A percentile compares a stretch with the other conserved stretches of the same genome.
phyloP scores from a whole-genome alignment of 192 early-diverging fungal species.

The Chytriomyces sp. region DNA sequence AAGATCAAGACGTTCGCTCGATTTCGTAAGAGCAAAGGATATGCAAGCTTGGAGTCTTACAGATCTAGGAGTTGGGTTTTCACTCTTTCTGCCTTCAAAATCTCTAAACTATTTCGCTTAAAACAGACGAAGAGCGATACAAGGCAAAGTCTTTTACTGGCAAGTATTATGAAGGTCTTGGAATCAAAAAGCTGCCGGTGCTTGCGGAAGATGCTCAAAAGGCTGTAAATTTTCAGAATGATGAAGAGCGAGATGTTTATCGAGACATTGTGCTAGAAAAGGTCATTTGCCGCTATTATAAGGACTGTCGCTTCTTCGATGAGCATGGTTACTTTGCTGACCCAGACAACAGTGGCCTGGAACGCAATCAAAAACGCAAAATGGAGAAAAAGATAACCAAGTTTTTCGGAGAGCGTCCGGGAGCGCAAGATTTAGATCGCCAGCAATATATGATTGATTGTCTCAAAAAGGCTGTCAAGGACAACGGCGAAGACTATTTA shows the following conservation, averaged over 20 bases:
- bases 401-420: slow-evolving; percentile 68
- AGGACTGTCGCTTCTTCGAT: slow-evolving; percentile 14
- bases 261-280: slow-evolving; percentile 32
- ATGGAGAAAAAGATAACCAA: slow-evolving; percentile 68
- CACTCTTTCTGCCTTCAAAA: neutral
- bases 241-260: neutral
- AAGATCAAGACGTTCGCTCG: slow-evolving; percentile 74
- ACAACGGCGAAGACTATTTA: neutral
- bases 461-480: slow-evolving; percentile 12
- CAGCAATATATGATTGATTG: slow-evolving; percentile 23
- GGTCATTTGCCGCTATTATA: slow-evolving; percentile 31
- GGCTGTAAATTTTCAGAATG: neutral
- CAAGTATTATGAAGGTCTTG: neutral
- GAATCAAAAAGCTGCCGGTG: neutral
- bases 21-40: slow-evolving; percentile 65
- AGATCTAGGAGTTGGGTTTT: neutral
- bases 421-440: slow-evolving; percentile 53
- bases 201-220: neutral
- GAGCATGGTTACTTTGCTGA: slow-evolving; percentile 59
- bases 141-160: slow-evolving; percentile 9
- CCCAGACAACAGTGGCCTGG: slow-evolving; percentile 40
- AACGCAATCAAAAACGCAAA: slow-evolving; percentile 56
- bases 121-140: neutral
- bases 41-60: slow-evolving; percentile 39
- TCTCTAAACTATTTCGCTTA: neutral